phyloP scores from a whole-genome alignment of 2,329 filamentous ascomycete genomes.

The Fusarium sp. region DNA sequence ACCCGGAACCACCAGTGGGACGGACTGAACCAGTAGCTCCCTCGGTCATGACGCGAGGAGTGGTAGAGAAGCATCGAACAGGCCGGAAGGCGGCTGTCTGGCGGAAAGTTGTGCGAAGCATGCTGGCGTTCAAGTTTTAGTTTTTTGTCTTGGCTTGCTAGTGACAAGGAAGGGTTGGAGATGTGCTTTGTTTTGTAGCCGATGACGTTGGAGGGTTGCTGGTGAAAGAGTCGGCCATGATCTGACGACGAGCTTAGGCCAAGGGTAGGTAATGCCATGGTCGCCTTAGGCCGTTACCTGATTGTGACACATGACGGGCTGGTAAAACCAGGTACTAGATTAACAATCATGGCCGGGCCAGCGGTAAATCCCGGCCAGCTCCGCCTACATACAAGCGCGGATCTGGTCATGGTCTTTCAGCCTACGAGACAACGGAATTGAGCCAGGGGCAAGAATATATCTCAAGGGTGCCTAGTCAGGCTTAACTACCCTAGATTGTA shows the following conservation, averaged over 20 bases:
- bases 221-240: slow-evolving; percentile 36
- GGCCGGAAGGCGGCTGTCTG: slow-evolving; percentile 65
- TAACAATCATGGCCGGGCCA: slow-evolving; percentile 17
- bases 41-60: slow-evolving; percentile 70
- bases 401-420: slow-evolving; percentile 21
- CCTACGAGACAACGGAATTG: slow-evolving; percentile 32
- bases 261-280: not conserved
- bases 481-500: slow-evolving; percentile 1
- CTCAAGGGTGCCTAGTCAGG: slow-evolving; percentile 8
- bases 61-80: slow-evolving; percentile 69
- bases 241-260: slow-evolving; percentile 32
- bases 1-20: slow-evolving; percentile 63
- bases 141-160: slow-evolving; percentile 15
- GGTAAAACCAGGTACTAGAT: slow-evolving; percentile 4
- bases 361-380: slow-evolving; percentile 41
- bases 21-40: slow-evolving; percentile 74
- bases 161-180: slow-evolving; percentile 13
- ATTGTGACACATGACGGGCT: fast-evolving
- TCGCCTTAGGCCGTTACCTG: slow-evolving; percentile 27
- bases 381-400: slow-evolving; percentile 28
- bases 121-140: slow-evolving; percentile 49
- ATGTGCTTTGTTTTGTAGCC: slow-evolving; percentile 33
- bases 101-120: slow-evolving; percentile 73
- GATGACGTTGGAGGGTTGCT: slow-evolving; percentile 41
- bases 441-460: slow-evolving; percentile 13